Conservation (phyloP, 495 filamentous ascomycete genomes). For the Lophiostoma macrostomum region DNA sequence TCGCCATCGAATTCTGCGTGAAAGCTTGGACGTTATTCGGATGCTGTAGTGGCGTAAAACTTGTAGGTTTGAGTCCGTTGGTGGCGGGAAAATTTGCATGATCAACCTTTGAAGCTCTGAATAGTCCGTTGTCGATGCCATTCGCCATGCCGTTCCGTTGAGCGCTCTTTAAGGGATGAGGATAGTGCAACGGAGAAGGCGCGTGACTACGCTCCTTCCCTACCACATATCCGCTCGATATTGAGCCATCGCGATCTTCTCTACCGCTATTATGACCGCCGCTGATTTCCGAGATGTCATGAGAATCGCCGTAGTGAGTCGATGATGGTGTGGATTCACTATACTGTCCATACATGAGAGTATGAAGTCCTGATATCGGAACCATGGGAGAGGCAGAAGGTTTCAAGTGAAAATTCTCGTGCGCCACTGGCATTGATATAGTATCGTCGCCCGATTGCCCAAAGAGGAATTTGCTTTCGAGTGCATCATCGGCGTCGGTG, state of each 20-base stretch:
- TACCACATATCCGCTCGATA: constrained; percentile 23
- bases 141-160: not conserved
- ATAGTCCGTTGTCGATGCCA: not conserved
- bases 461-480: constrained; percentile 19
- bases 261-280: constrained; percentile 28
- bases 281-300: constrained; percentile 24
- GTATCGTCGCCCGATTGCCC: constrained; percentile 10
- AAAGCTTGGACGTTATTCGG: not conserved
- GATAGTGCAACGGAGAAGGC: constrained; percentile 15
- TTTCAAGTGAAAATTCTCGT: constrained; percentile 25
- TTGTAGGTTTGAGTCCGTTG: not conserved
- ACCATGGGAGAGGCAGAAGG: not conserved
- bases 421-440: constrained; percentile 23
- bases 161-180: constrained; percentile 3
- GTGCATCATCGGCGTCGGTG: constrained; percentile 23
- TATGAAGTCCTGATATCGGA: constrained; percentile 29
- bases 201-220: constrained; percentile 17
- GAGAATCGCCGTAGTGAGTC: constrained; percentile 24
- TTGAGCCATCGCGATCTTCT: constrained; percentile 30
- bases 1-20: constrained; percentile 6
- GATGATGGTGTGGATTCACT: constrained; percentile 35
- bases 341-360: constrained; percentile 27
- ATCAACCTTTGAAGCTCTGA: not conserved
- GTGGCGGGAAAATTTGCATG: not conserved
- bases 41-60: not conserved